These are phyloP conservation scores for Colletotrichum tamarilloi DNA, from an alignment of 2,329 filamentous ascomycete species.

Conservation along the genomic window DNA sequence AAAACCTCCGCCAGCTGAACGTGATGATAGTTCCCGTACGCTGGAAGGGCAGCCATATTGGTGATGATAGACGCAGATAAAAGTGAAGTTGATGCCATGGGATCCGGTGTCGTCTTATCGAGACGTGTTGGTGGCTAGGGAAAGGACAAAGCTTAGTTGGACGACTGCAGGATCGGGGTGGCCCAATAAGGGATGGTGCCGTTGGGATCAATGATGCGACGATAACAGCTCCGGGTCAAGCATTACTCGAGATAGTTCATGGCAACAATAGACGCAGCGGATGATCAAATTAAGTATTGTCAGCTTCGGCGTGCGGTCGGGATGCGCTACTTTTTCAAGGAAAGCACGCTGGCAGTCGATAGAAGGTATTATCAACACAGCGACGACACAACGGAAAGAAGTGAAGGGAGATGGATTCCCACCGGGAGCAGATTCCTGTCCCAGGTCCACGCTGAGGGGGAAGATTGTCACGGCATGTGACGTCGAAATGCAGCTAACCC, in stretches of 20 bases:
- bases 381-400: neutral
- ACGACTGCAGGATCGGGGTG: too few species aligned
- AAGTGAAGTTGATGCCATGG: neutral
- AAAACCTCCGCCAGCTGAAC: neutral
- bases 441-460: neutral
- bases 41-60: constrained; percentile 13
- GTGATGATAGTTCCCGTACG: neutral
- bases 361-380: too few species aligned
- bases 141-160: neutral
- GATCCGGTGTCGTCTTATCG: neutral
- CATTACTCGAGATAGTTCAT: neutral
- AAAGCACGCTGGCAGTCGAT: neutral
- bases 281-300: neutral
- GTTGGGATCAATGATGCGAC: neutral
- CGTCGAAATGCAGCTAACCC: constrained; percentile 3
- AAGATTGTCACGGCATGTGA: constrained; percentile 14
- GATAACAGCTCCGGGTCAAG: neutral
- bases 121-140: too few species aligned
- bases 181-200: too few species aligned
- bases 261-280: neutral
- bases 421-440: constrained; percentile 1
- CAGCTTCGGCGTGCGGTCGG: neutral
- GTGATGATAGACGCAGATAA: neutral
- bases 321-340: neutral
- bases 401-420: neutral